Evolutionary conservation across 1,284 basidiomycete genomes (phyloP), one percentile per base, ranked within the genome.

Genomic region (Ustilago sp.): DNA sequence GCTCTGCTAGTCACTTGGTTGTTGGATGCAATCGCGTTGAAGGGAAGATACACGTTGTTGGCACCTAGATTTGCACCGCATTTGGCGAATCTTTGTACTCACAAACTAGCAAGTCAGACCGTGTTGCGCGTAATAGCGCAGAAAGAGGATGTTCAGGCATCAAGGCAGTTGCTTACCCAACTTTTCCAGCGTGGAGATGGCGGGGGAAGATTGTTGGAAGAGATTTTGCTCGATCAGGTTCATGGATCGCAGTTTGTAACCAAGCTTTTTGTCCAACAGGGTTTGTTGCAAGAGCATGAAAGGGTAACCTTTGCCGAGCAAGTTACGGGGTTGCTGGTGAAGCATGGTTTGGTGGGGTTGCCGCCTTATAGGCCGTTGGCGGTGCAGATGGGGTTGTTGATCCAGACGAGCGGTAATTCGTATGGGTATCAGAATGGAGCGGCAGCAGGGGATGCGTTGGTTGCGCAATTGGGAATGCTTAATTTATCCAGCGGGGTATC

Each of bases 31-130:
- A 96, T 94, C 48, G 91, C 91, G 74, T 92, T 99, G 87, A 92
- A 94, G 1, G 96, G 95, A 4, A 90, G 97, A 48, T 98, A 96
- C 88, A 91, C 92, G 60, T 88, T 99, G 56, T 89, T 99, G 48
- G 94, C 96, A 1, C 94, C 94, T 55, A 93, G 96, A 48, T 96
- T 99, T 86, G 94, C 94, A 0, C 94, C 97, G 45, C 95, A 99
- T 86, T 89, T 99, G 41, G 94, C 94, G 2, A 95, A 98, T 86
- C 89, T 99, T 65, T 98, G 95, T 88, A 98, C 95, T 1, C 97
- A 99, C 89, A 99, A 99, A 88, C 88, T 99, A 70, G 96, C 97
- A 0, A 96, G 94, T 1, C 89, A 95, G 77, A 97, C 95, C 0
- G 94, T 99, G 41, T 89, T 98, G 74, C 90, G 95, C 80, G 73